Evolutionary conservation across 441 rosid species (phyloP).

Genomic region (Croton laevigatus): DNA sequence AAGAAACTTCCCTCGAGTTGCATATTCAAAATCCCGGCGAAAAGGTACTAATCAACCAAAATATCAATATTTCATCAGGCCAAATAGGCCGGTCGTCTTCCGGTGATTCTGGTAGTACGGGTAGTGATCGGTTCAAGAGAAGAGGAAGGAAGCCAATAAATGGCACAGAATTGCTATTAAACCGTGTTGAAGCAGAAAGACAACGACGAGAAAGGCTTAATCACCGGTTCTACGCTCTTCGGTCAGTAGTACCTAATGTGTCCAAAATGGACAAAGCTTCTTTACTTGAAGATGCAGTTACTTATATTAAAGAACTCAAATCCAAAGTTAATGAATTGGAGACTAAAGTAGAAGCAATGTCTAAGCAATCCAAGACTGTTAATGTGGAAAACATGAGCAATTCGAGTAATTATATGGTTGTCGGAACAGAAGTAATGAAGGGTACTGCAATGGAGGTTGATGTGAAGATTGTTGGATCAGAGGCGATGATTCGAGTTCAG

Average conservation of each 20-base stretch:
- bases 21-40: neutral
- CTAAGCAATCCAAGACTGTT: slow-evolving; percentile 9
- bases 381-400: neutral
- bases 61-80: neutral
- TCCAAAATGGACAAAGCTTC: too few relatives aligned
- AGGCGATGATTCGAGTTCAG: slow-evolving; percentile 43
- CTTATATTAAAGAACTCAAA: slow-evolving; percentile 42
- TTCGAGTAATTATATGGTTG: neutral
- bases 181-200: slow-evolving; percentile 50
- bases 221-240: slow-evolving; percentile 45
- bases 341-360: slow-evolving; percentile 1
- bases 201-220: slow-evolving; percentile 53
- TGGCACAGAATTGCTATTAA: slow-evolving; percentile 23
- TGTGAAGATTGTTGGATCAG: slow-evolving; percentile 48
- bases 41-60: slow-evolving; percentile 7
- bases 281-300: slow-evolving; percentile 42
- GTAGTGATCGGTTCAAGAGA: slow-evolving; percentile 21
- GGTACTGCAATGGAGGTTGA: slow-evolving; percentile 30
- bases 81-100: slow-evolving; percentile 27
- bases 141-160: slow-evolving; percentile 23
- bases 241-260: slow-evolving; percentile 55
- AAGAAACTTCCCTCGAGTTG: slow-evolving; percentile 10
- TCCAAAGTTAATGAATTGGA: slow-evolving; percentile 31
- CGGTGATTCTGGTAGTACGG: slow-evolving; percentile 18
- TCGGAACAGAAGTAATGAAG: neutral